Evolutionary conservation across 129 eudicot species (phyloP), one percentile per base, ranked within the genome.

Genomic region (Oenanthe sinensis): DNA sequence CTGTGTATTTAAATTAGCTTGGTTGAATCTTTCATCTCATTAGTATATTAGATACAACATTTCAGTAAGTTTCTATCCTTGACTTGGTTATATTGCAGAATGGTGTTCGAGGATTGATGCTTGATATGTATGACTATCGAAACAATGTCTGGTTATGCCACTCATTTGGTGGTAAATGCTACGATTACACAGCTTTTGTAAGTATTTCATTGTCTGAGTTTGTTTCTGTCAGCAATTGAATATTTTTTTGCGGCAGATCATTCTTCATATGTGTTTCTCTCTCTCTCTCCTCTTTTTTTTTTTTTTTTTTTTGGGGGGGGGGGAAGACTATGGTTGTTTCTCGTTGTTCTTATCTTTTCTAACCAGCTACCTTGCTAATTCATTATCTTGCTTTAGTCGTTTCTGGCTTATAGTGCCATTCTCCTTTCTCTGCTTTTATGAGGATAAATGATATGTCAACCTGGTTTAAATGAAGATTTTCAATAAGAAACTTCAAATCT

Each of bases 61-160:
- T 62, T 77, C 16, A 77, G 16, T 60, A 55, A 43, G 44, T 49
- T 6, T 28, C 54, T 78, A 24, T 63, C 7, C 62, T 78, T 24
- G 2, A 78, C 44, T 13, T 65, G 13, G 13, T 62, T 78, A 46
- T 33, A 22, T 16, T 83, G 86, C 90, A 89, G 93, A 89, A 86
- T 79, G 93, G 90, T 36, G 90, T 89, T 70, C 68, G 90, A 86
- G 93, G 93, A 43, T 69, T 89, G 65, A 89, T 89, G 93, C 90
- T 89, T 46, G 93, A 89, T 79, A 83, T 89, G 90, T 89, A 89
- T 79, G 93, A 89, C 81, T 89, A 82, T 58, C 36, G 81, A 19
- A 85, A 87, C 54, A 87, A 84, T 42, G 78, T 89, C 49, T 89
- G 93, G 93, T 79, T 89, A 80, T 89, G 93, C 77, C 90, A 89